phyloP scores from a whole-genome alignment of 2,329 filamentous ascomycete species.

The Epichloe bromicola region DNA sequence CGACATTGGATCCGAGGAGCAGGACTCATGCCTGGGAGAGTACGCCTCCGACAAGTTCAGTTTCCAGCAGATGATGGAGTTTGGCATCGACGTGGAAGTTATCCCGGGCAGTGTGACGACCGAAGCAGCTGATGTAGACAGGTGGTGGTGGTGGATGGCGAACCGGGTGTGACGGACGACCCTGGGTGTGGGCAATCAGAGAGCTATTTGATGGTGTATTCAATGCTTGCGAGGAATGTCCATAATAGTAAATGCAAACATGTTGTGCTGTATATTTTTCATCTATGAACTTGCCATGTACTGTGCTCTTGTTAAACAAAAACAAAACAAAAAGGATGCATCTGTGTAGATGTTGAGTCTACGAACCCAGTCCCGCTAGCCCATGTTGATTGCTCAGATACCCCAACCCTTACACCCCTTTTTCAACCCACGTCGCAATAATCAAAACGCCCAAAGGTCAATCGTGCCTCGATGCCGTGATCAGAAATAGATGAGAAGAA shows the following conservation, averaged over 20 bases:
- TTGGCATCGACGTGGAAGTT: slow-evolving; percentile 66
- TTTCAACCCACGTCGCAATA: slow-evolving; percentile 2
- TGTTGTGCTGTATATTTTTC: slow-evolving; percentile 6
- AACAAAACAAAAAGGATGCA: not conserved
- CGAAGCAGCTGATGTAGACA: slow-evolving; percentile 58
- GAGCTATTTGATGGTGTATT: not conserved
- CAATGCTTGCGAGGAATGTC: no score
- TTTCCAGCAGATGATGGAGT: slow-evolving; percentile 73
- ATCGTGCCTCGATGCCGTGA: not conserved
- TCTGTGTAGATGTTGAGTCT: slow-evolving; percentile 31
- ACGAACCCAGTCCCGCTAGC: slow-evolving; percentile 10
- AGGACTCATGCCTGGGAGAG: slow-evolving; percentile 74
- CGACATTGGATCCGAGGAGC: slow-evolving; percentile 50
- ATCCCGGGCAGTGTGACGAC: slow-evolving; percentile 57
- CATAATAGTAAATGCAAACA: slow-evolving; percentile 6
- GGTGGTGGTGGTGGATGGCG: slow-evolving; percentile 88
- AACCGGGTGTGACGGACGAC: slow-evolving; percentile 43
- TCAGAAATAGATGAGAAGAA: not conserved
- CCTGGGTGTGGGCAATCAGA: not conserved
- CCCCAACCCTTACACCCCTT: not conserved
- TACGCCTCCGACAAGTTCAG: slow-evolving; percentile 65
- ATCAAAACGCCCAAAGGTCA: slow-evolving; percentile 1
- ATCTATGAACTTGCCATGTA: not conserved
- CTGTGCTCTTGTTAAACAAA: not conserved
- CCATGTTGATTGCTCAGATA: slow-evolving; percentile 7